Conservation (phyloP, 768 basidiomycete species). For the Hygrophorus russula region DNA sequence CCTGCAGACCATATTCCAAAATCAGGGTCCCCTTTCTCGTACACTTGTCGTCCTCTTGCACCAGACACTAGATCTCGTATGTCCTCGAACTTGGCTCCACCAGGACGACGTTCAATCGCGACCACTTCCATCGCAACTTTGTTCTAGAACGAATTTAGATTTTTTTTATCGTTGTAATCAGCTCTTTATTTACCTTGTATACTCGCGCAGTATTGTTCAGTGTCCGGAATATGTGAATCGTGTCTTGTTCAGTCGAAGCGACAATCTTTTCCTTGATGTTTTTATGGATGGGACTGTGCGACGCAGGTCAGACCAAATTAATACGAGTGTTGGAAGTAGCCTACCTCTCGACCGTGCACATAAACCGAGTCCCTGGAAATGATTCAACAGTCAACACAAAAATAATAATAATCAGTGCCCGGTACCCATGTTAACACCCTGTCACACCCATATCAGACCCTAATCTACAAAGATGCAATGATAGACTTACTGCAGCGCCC, state of each 20-base stretch:
- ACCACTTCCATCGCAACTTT: constrained; percentile 77
- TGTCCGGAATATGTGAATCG: constrained; percentile 85
- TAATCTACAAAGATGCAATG: background rate
- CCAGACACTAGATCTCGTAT: constrained; percentile 69
- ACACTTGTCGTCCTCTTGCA: constrained; percentile 57
- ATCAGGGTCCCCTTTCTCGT: constrained; percentile 77
- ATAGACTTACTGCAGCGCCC: constrained; percentile 57
- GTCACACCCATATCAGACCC: constrained; percentile 1
- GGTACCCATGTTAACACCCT: constrained; percentile 80
- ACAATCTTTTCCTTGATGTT: constrained; percentile 89
- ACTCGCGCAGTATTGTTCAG: constrained; percentile 78
- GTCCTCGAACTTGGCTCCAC: constrained; percentile 84
- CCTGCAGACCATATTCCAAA: constrained; percentile 81
- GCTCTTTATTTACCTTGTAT: constrained; percentile 30
- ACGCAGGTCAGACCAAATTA: background rate
- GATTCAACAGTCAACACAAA: background rate
- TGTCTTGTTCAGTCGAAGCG: constrained; percentile 70
- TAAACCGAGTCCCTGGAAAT: constrained; percentile 65
- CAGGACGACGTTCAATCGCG: constrained; percentile 65
- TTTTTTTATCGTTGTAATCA: no score
- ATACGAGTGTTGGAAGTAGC: constrained; percentile 2
- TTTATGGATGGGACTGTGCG: constrained; percentile 65
- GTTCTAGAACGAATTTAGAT: constrained; percentile 27
- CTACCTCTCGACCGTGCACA: constrained; percentile 82
- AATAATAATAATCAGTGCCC: background rate